phyloP scores from a whole-genome alignment of 768 basidiomycete species.

The Leucosporidium yakuticum region DNA sequence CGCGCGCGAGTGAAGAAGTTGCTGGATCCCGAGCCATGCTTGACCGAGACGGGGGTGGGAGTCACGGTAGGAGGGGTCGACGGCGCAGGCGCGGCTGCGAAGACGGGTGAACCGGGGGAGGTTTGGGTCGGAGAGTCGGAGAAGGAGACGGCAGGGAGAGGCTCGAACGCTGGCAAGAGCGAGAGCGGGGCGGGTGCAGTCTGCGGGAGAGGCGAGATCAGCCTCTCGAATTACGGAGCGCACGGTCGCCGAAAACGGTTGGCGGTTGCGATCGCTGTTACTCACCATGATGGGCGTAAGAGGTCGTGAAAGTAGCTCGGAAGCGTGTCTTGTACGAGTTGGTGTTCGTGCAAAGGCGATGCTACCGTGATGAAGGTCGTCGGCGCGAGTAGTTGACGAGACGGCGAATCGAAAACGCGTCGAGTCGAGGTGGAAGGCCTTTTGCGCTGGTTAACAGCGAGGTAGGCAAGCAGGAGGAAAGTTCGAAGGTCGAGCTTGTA shows the following conservation, averaged over 20 bases:
- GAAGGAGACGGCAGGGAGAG: not conserved
- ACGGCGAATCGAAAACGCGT: too few species aligned
- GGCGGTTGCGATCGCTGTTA: not conserved
- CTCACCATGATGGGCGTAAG: not conserved
- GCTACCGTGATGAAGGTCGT: too few species aligned
- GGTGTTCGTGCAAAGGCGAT: too few species aligned
- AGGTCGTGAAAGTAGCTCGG: too few species aligned
- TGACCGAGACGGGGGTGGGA: not conserved
- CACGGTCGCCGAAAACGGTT: not conserved
- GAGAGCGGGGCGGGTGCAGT: not conserved
- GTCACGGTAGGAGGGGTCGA: not conserved
- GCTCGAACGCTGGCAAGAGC: conserved; percentile 1
- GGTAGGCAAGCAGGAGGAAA: too few species aligned
- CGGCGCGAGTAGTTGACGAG: too few species aligned
- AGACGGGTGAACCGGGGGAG: not conserved
- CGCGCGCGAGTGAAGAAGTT: conserved; percentile 19
- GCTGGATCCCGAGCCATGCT: not conserved
- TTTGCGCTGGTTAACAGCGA: too few species aligned
- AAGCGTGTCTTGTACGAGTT: too few species aligned
- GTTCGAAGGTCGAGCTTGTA: too few species aligned
- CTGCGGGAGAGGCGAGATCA: not conserved
- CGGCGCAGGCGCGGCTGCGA: not conserved
- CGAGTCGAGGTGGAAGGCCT: too few species aligned
- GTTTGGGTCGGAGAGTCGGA: not conserved
- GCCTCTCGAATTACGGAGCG: not conserved